Evolutionary conservation across 2,329 filamentous ascomycete species (phyloP), one percentile per base, ranked within the genome.

Genomic region (Neoarthrinium moseri): DNA sequence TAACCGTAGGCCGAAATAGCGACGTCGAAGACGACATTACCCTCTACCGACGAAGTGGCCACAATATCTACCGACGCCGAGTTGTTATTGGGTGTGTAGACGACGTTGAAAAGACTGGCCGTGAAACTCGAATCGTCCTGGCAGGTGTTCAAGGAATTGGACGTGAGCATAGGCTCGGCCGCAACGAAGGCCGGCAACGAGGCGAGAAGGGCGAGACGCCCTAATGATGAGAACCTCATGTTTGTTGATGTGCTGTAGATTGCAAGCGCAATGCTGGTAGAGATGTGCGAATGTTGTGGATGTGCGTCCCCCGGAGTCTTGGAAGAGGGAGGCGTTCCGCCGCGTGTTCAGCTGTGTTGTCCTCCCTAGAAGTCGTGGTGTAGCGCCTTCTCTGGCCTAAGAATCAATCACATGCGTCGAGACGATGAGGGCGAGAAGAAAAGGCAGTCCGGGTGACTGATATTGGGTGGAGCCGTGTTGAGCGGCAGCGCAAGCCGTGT

Each of bases 61-160:
- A 87, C 80, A 55, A 96, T 83, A 60, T 90, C 79, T 66, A 95
- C 81, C 44, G 75, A 73, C 43, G 92, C 75, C 24, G 83, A 84
- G 56, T 78, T 77, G 69, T 95, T 95, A 63, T 77, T 73, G 24
- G 88, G 87, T 2, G 85, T 89, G 68, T 89, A 89, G 53, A 82
- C 72, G 65, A 96, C 87, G 57, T 95, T 86, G 80, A 96, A 96
- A 48, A 94, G 78, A 57, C 86, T 91, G 57, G 91, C 91, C 4
- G 88, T 87, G 68, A 96, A 95, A 61, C 84, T 85, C 22, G 88
- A 92, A 68, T 92, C 86, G 48, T 83, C 74, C 75, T 91, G 87
- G 70, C 91, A 96, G 37, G 87, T 80, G 67, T 89, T 91, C 56
- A 96, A 79, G 21, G 91, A 95, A 62, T 80, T 88, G 46, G 91